A percentile compares a stretch with the other conserved stretches of the same genome.
phyloP scores from a whole-genome alignment of 208 protist genomes.

The Wallacemonas sp. region DNA sequence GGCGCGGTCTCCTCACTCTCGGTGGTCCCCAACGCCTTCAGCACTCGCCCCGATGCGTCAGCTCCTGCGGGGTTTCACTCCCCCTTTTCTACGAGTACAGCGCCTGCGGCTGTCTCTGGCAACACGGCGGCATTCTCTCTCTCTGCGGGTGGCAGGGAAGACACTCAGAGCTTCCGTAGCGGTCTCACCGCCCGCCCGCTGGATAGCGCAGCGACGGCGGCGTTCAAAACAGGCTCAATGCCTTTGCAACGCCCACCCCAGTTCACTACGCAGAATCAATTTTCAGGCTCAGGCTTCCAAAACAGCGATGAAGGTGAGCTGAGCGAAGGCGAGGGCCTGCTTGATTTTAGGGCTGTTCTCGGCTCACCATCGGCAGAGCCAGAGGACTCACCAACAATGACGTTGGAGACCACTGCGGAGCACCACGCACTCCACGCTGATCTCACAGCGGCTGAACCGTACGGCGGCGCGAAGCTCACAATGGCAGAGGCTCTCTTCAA shows the following conservation, averaged over 20 bases:
- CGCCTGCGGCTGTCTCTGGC: background rate
- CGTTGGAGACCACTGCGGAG: background rate
- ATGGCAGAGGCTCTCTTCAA: constrained; percentile 15
- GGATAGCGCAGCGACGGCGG: background rate
- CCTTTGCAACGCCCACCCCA: background rate
- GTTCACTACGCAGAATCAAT: background rate
- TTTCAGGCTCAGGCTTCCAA: background rate
- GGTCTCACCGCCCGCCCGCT: background rate
- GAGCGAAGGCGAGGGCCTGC: constrained; percentile 11
- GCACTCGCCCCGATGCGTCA: constrained; percentile 6
- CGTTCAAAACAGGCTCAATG: background rate
- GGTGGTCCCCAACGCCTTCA: constrained; percentile 14
- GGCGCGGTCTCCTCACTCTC: background rate
- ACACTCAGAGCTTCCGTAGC: background rate
- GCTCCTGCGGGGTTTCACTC: background rate
- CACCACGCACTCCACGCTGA: background rate
- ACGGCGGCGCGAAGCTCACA: background rate
- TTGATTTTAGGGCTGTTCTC: constrained; percentile 3
- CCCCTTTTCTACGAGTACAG: background rate
- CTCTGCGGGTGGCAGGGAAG: background rate
- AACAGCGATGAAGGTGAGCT: constrained; percentile 2
- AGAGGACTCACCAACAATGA: background rate
- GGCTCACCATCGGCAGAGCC: constrained; percentile 11
- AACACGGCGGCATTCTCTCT: background rate
- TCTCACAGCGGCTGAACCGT: background rate